Evolutionary conservation across 495 filamentous ascomycete species (phyloP).

Genomic region (Lepidopterella palustris): DNA sequence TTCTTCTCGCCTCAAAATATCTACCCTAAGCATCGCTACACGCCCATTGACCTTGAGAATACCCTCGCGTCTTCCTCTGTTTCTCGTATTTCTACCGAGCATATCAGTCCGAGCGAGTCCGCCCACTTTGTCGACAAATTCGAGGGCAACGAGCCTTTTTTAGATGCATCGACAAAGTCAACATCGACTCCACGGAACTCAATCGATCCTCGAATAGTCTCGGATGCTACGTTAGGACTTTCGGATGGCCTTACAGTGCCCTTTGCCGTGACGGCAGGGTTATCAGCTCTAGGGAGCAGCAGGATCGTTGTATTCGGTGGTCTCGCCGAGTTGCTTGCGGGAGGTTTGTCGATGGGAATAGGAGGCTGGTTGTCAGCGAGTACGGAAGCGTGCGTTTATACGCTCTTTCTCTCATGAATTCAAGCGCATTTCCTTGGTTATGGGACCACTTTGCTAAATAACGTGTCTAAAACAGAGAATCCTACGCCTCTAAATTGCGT

Average conservation of each 20-base stretch:
- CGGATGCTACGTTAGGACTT: constrained; percentile 51
- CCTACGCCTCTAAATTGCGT: neutral
- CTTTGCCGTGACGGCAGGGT: constrained; percentile 56
- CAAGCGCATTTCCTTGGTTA: neutral
- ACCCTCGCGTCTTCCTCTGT: neutral
- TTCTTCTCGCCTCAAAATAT: neutral
- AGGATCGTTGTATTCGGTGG: constrained; percentile 61
- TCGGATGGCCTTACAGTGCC: constrained; percentile 59
- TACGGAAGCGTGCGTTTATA: constrained; percentile 34
- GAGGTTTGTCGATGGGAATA: constrained; percentile 63
- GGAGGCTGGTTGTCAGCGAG: constrained; percentile 53
- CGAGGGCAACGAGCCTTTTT: neutral
- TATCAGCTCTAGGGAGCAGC: constrained; percentile 49
- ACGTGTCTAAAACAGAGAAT: neutral
- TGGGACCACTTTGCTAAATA: neutral
- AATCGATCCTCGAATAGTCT: constrained; percentile 22
- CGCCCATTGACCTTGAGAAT: neutral
- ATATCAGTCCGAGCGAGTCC: neutral
- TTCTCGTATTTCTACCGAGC: neutral
- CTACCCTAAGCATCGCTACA: neutral
- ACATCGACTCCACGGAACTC: constrained; percentile 5
- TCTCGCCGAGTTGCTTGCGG: constrained; percentile 58
- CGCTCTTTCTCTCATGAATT: neutral
- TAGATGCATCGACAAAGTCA: neutral
- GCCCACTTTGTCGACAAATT: neutral